phyloP scores from a whole-genome alignment of 495 filamentous ascomycete species.

The Xylaria longipes region DNA sequence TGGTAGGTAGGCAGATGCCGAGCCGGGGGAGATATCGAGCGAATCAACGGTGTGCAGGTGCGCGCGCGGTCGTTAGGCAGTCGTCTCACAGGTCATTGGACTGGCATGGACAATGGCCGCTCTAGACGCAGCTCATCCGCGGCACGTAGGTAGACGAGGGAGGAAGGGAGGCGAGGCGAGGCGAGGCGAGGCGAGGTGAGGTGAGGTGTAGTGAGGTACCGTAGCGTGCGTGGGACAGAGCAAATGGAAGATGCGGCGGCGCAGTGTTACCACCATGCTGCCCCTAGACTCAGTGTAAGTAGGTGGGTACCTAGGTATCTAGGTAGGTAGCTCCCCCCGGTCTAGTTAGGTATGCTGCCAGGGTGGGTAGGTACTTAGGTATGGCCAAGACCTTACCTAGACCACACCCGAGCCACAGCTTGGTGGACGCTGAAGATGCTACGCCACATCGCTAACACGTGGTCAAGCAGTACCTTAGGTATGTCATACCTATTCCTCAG shows the following conservation, averaged over 20 bases:
- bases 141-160: background rate
- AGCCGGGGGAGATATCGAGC: slow-evolving; percentile 1
- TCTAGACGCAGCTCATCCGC: slow-evolving; percentile 14
- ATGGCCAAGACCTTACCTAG: background rate
- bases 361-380: background rate
- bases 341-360: background rate
- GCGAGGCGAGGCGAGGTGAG: background rate
- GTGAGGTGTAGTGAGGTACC: background rate
- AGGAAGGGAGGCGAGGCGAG: background rate
- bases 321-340: background rate
- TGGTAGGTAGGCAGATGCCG: background rate
- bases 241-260: background rate
- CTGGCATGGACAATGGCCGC: slow-evolving; percentile 13
- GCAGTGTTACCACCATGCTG: background rate
- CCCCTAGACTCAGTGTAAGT: no score
- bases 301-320: background rate
- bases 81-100: slow-evolving; percentile 22
- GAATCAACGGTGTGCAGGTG: slow-evolving; percentile 7
- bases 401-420: background rate
- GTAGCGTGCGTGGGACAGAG: slow-evolving; percentile 5
- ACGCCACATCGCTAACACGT: background rate
- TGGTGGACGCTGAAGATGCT: background rate
- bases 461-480: no score
- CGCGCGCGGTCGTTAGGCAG: slow-evolving; percentile 20
- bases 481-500: background rate